Base-by-base conservation (phyloP, 2,329 filamentous ascomycete genomes). In the Aspergillus thermomutatus region DNA sequence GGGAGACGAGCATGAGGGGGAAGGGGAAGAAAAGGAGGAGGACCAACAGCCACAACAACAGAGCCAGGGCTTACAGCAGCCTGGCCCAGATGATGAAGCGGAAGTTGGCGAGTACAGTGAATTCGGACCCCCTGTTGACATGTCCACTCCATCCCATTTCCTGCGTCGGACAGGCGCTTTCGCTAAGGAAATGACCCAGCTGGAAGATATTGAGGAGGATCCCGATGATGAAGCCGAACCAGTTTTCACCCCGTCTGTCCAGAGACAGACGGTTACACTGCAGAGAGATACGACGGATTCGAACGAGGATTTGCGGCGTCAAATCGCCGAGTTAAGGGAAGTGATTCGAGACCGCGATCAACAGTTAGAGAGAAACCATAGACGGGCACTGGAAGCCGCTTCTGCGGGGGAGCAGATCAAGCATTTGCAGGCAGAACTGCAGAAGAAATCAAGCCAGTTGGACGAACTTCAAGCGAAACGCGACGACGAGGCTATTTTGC, bases 61-160 rank as follows among this genome's bases (percentile, higher is more conserved):
- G 2, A 48, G 59, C 27, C 57, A 57, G 19, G 54, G 54, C 21
- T 58, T 65, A 25, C 64, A 63, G 34, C 69, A 71, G 50, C 59
- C 67, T 4, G 63, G 54, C 4, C 66, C 68, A 4, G 69, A 72
- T 40, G 67, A 72, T 40, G 67, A 72, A 47, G 63, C 60, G 1
- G 69, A 71, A 6, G 62, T 72, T 6, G 70, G 64, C 9, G 75
- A 76, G 49, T 71, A 75, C 52, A 77, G 74, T 48, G 74, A 77
- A 63, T 75, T 76, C 45, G 75, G 71, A 2, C 74, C 74, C 9
- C 74, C 75, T 2, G 64, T 76, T 9, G 75, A 77, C 53, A 77
- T 77, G 70, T 77, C 75, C 1, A 77, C 75, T 0, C 75, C 75
- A 4, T 75, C 74, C 19, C 75, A 76, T 58, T 34, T 77, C 8